These are phyloP conservation scores for grape (Vitis vinifera) DNA, from an alignment of 164 flowering plant genomes.

Conservation along the genomic window DNA sequence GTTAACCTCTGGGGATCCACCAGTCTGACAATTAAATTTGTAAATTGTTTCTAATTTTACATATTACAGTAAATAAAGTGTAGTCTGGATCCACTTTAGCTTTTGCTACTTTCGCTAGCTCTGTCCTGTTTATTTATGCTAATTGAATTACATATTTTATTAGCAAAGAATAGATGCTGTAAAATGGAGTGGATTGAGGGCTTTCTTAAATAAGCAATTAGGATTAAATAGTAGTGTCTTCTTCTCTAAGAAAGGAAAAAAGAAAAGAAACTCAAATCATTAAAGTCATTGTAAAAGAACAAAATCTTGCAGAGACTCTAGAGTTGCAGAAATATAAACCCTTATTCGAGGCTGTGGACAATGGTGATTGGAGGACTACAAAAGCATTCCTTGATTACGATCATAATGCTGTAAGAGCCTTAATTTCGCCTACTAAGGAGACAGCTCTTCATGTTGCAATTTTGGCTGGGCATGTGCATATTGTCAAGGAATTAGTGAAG, in stretches of 20 bases:
- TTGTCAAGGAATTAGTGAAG: conserved; percentile 24
- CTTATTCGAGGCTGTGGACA: conserved; percentile 15
- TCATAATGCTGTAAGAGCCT: conserved; percentile 17
- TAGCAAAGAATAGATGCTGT: too few relatives aligned
- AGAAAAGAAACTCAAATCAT: neutral
- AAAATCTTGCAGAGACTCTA: neutral
- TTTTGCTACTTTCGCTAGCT: too few relatives aligned
- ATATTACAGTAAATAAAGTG: too few relatives aligned
- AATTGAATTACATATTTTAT: too few relatives aligned
- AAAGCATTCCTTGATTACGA: conserved; percentile 7
- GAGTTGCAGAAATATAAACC: neutral
- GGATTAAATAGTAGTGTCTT: too few relatives aligned
- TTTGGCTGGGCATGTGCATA: conserved; percentile 17
- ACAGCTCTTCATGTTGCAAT: conserved; percentile 35
- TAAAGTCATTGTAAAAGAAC: neutral
- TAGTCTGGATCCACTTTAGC: too few relatives aligned
- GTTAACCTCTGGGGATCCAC: too few relatives aligned
- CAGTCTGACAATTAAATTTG: too few relatives aligned
- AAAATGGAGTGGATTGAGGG: too few relatives aligned
- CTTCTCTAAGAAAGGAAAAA: neutral
- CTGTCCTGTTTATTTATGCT: too few relatives aligned
- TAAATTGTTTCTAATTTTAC: too few relatives aligned
- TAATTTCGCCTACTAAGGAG: conserved; percentile 16
- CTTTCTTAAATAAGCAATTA: too few relatives aligned
- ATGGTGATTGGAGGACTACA: conserved; percentile 11